A percentile compares a stretch with the other conserved stretches of the same genome.
These are phyloP conservation scores for Dactylellina cionopaga DNA, from an alignment of 2,329 filamentous ascomycete species.

Conservation along the genomic window DNA sequence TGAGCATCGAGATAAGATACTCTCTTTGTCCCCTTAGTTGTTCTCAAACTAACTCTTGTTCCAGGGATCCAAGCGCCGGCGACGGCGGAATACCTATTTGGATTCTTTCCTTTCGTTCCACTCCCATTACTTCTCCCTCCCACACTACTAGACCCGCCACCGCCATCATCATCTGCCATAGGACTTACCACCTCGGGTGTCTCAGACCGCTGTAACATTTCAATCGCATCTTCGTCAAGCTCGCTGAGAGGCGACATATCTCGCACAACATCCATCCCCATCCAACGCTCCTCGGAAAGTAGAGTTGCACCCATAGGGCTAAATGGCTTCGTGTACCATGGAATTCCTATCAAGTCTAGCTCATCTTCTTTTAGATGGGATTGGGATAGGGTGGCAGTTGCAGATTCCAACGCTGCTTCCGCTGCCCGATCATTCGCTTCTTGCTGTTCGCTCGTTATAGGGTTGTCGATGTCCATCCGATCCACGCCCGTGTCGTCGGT, in stretches of 20 bases:
- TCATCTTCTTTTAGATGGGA: constrained; percentile 40
- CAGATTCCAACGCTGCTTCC: constrained; percentile 34
- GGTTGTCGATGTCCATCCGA: constrained; percentile 43
- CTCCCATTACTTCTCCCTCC: not conserved
- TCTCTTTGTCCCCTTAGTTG: constrained; percentile 43
- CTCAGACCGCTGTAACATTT: constrained; percentile 39
- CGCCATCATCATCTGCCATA: constrained; percentile 15
- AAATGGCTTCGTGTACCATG: constrained; percentile 52
- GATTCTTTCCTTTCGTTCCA: constrained; percentile 7
- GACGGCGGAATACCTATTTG: not conserved
- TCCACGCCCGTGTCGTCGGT: constrained; percentile 10
- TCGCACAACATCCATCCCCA: constrained; percentile 49
- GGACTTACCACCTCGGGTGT: constrained; percentile 26
- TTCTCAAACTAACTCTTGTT: constrained; percentile 40
- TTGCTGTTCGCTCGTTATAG: constrained; percentile 4
- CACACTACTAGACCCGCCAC: not conserved
- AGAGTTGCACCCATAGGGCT: constrained; percentile 46
- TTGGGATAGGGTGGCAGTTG: constrained; percentile 37
- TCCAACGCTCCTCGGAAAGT: constrained; percentile 49
- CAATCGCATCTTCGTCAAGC: constrained; percentile 48
- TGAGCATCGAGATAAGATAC: constrained; percentile 11
- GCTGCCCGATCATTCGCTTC: constrained; percentile 45
- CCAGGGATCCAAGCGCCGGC: constrained; percentile 32
- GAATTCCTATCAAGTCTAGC: constrained; percentile 32
- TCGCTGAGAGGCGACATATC: constrained; percentile 53